phyloP scores from a whole-genome alignment of 139 green algal genomes.

The Mychonastes homosphaera region DNA sequence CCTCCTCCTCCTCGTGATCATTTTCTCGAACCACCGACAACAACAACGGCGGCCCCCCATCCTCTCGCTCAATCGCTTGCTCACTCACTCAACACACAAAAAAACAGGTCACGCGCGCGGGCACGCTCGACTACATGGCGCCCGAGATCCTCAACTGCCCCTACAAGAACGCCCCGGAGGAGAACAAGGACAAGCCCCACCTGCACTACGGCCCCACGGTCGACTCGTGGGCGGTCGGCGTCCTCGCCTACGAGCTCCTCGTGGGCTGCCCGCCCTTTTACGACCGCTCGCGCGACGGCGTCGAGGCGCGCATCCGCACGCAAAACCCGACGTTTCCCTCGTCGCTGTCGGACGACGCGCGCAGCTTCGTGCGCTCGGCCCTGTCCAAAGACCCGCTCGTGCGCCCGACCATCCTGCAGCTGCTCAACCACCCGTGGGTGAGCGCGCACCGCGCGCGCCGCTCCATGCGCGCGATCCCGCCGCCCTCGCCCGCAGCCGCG shows the following conservation, averaged over 20 bases:
- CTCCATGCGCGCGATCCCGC: slow-evolving; percentile 17
- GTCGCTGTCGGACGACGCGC: slow-evolving; percentile 24
- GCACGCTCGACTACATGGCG: slow-evolving; percentile 40
- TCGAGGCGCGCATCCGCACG: slow-evolving; percentile 13
- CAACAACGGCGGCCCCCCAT: not conserved
- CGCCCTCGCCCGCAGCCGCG: not conserved
- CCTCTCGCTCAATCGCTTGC: not conserved
- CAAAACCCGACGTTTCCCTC: slow-evolving; percentile 19
- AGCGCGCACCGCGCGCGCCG: slow-evolving; percentile 29
- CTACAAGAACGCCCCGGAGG: slow-evolving; percentile 45
- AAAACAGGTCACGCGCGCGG: slow-evolving; percentile 4
- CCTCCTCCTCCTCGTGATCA: not conserved
- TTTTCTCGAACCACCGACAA: not conserved
- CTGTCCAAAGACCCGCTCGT: slow-evolving; percentile 33
- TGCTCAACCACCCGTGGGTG: slow-evolving; percentile 45
- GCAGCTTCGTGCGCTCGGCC: slow-evolving; percentile 27
- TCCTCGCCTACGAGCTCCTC: slow-evolving; percentile 29
- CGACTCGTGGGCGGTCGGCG: slow-evolving; percentile 39
- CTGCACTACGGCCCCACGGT: slow-evolving; percentile 40
- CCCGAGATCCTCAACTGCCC: slow-evolving; percentile 43
- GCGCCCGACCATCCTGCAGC: slow-evolving; percentile 31
- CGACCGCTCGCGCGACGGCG: slow-evolving; percentile 2
- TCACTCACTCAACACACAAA: too few relatives aligned
- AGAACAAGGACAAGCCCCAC: slow-evolving; percentile 45
- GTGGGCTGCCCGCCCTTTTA: slow-evolving; percentile 20